Percentiles rank a stretch among this genome's conserved stretches.
These are phyloP conservation scores for Prunus mongolica DNA, from an alignment of 306 rosid genomes.

Conservation along the genomic window DNA sequence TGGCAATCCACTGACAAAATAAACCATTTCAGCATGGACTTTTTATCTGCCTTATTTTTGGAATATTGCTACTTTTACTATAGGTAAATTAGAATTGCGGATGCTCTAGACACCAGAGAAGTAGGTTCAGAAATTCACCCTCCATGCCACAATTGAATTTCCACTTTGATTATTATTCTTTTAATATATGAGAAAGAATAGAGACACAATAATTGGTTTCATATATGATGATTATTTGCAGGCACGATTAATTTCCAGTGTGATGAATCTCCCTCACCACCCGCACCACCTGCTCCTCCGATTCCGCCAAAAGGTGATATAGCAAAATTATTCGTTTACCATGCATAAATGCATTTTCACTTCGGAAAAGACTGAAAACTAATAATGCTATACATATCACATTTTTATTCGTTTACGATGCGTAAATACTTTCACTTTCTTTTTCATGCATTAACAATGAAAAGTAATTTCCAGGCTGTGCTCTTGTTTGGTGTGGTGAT, in stretches of 20 bases:
- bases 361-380: neutral
- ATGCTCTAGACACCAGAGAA: too few relatives aligned
- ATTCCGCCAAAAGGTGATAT: slow-evolving; percentile 1
- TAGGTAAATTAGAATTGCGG: neutral
- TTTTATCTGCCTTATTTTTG: neutral
- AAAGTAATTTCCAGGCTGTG: slow-evolving; percentile 24
- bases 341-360: neutral
- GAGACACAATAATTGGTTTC: neutral
- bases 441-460: neutral
- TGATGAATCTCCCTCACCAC: slow-evolving; percentile 1
- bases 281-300: slow-evolving; percentile 13
- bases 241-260: slow-evolving; percentile 31
- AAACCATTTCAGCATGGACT: neutral
- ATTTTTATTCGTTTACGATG: neutral
- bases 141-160: neutral
- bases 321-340: neutral
- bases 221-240: neutral
- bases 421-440: neutral
- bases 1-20: neutral
- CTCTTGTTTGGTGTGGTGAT: slow-evolving; percentile 32
- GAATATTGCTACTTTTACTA: neutral
- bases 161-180: too few relatives aligned
- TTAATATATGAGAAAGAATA: too few relatives aligned
- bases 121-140: neutral
- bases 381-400: neutral